Percentiles rank a stretch among this genome's conserved stretches.
These are phyloP conservation scores for Elsinoe batatas DNA, from an alignment of 2,329 filamentous ascomycete species.

Conservation along the genomic window DNA sequence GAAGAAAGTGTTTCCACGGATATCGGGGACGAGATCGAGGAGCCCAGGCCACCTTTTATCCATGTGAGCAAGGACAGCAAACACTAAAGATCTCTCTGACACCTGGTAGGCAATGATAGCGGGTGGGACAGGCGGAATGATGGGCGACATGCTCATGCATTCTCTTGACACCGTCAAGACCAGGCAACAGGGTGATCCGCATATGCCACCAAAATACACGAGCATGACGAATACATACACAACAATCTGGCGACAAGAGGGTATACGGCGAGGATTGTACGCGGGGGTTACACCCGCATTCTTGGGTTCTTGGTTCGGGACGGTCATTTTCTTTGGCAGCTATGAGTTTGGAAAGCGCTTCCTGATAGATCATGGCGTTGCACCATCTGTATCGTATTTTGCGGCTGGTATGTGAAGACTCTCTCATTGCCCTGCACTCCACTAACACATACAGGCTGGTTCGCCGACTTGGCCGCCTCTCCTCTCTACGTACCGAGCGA, in stretches of 20 bases:
- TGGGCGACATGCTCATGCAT: slow-evolving; percentile 96
- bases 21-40: slow-evolving; percentile 22
- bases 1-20: slow-evolving; percentile 27
- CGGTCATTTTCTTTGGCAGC: slow-evolving; percentile 87
- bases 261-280: slow-evolving; percentile 74
- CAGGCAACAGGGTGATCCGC: slow-evolving; percentile 89
- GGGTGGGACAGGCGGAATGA: slow-evolving; percentile 83
- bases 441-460: slow-evolving; percentile 51
- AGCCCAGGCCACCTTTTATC: slow-evolving; percentile 38
- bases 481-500: slow-evolving; percentile 94
- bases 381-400: slow-evolving; percentile 76
- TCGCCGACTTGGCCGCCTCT: slow-evolving; percentile 86
- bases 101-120: slow-evolving; percentile 74
- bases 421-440: neutral
- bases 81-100: neutral
- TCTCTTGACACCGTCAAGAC: slow-evolving; percentile 98
- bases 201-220: slow-evolving; percentile 84
- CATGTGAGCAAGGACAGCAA: slow-evolving; percentile 30
- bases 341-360: slow-evolving; percentile 92
- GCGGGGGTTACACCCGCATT: slow-evolving; percentile 89
- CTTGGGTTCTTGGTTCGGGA: slow-evolving; percentile 85
- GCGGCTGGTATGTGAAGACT: slow-evolving; percentile 53
- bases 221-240: slow-evolving; percentile 84
- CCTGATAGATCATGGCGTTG: slow-evolving; percentile 75
- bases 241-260: slow-evolving; percentile 89